Conservation (phyloP, 345 rosid species). For the Dipteronia sinensis region DNA sequence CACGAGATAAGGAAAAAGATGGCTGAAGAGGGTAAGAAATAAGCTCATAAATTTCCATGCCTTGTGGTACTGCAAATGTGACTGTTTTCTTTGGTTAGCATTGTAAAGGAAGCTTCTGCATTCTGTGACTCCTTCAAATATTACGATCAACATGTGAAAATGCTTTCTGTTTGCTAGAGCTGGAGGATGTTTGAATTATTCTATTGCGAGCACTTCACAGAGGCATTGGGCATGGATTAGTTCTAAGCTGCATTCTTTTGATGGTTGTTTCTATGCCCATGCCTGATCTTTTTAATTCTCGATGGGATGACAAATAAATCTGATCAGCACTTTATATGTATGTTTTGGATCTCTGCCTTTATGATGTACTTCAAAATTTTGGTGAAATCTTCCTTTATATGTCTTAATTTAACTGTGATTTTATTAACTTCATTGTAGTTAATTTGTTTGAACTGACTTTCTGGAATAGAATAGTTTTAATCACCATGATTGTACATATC, state of each 20-base stretch:
- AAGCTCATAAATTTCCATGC: not conserved
- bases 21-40: constrained; percentile 44
- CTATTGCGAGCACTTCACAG: not conserved
- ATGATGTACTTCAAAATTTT: not conserved
- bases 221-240: no score
- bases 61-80: not conserved
- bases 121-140: not conserved
- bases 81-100: not conserved
- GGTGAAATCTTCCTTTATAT: not conserved
- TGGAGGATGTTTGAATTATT: not conserved
- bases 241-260: not conserved
- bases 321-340: not conserved
- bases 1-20: constrained; percentile 66
- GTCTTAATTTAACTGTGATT: not conserved
- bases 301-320: not conserved
- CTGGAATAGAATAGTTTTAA: not conserved
- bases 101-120: not conserved
- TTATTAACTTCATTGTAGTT: constrained; percentile 4
- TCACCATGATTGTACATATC: not conserved
- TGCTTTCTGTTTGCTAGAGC: not conserved
- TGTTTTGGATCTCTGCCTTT: not conserved
- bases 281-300: not conserved
- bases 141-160: not conserved
- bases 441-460: not conserved
- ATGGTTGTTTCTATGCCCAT: not conserved